Percentiles rank a stretch among this genome's conserved stretches.
phyloP scores from a whole-genome alignment of 805 yeast genomes.

The Teunomyces gatunensis region DNA sequence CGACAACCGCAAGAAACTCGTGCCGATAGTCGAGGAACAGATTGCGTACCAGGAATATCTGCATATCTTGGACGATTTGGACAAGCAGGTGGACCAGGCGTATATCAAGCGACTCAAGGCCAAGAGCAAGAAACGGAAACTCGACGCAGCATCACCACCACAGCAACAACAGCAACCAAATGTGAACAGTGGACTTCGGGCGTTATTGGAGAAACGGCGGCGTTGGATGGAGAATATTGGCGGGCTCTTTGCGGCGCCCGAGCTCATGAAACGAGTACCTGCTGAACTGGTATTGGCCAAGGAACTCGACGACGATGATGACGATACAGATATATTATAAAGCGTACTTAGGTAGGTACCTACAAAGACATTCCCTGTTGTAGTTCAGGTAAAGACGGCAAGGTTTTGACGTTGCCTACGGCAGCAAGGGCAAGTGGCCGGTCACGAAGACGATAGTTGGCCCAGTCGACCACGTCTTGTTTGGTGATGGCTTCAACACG shows the following conservation, averaged over 20 bases:
- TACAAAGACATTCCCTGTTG: conserved; percentile 27
- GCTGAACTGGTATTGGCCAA: conserved; percentile 51
- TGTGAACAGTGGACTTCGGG: conserved; percentile 73
- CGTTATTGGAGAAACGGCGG: conserved; percentile 77
- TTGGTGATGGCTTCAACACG: conserved; percentile 76
- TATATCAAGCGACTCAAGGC: conserved; percentile 79
- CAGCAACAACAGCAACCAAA: conserved; percentile 73
- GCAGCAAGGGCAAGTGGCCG: conserved; percentile 91
- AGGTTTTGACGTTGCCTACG: conserved; percentile 70
- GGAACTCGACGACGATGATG: conserved; percentile 32
- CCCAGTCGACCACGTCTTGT: conserved; percentile 84
- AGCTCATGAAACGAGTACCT: conserved; percentile 77
- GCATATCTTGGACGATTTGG: conserved; percentile 87
- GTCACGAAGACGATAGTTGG: conserved; percentile 70
- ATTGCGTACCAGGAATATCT: conserved; percentile 93
- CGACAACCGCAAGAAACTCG: conserved; percentile 59
- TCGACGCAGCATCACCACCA: conserved; percentile 47
- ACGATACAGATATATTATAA: conserved; percentile 5
- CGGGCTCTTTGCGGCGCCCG: conserved; percentile 66
- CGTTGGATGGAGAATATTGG: conserved; percentile 93
- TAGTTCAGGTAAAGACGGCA: conserved; percentile 70
- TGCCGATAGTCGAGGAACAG: conserved; percentile 79
- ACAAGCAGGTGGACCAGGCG: conserved; percentile 95
- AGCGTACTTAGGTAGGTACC: too few species aligned
- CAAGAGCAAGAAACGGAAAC: conserved; percentile 63